These are phyloP conservation scores for Plantago elongata DNA, from an alignment of 257 asterid genomes.

Conservation along the genomic window DNA sequence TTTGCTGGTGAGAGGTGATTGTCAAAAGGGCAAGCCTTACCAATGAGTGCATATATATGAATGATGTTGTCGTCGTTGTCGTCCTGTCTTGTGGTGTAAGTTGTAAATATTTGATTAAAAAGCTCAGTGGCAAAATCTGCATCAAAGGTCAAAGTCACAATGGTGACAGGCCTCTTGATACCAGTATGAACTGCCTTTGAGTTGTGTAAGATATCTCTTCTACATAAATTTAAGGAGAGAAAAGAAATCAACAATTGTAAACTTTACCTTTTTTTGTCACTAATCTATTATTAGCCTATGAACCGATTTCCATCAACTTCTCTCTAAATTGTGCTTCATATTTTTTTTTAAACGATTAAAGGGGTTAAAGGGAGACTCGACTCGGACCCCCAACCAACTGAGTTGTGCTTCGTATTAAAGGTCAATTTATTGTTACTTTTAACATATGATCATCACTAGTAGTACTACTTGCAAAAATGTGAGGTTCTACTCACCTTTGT, in stretches of 20 bases:
- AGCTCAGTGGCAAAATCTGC: slow-evolving; percentile 39
- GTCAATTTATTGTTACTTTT: no score
- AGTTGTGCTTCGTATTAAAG: no score
- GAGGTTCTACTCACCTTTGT: no score
- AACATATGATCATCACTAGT: no score
- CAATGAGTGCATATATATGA: slow-evolving; percentile 41
- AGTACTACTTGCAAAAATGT: no score
- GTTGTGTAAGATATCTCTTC: slow-evolving; percentile 47
- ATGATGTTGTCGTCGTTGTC: no score
- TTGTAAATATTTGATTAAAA: slow-evolving; percentile 62
- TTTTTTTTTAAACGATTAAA: no score
- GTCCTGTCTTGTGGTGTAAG: slow-evolving; percentile 25
- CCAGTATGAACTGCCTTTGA: slow-evolving; percentile 35
- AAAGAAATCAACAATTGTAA: slow-evolving; percentile 44
- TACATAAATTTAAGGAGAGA: slow-evolving; percentile 35
- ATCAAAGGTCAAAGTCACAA: slow-evolving; percentile 81
- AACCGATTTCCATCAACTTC: slow-evolving; percentile 16
- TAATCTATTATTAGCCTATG: slow-evolving; percentile 22
- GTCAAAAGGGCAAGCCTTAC: slow-evolving; percentile 46
- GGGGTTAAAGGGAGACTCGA: no score
- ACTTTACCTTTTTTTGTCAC: slow-evolving; percentile 39
- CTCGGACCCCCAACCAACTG: no score
- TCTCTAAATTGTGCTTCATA: background rate
- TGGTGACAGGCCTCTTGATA: slow-evolving; percentile 74
- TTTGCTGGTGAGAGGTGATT: slow-evolving; percentile 42